A percentile compares a stretch with the other conserved stretches of the same genome.
These are phyloP conservation scores for Pestalotiopsis sp. DNA, from an alignment of 2,329 filamentous ascomycete genomes.

Conservation along the genomic window DNA sequence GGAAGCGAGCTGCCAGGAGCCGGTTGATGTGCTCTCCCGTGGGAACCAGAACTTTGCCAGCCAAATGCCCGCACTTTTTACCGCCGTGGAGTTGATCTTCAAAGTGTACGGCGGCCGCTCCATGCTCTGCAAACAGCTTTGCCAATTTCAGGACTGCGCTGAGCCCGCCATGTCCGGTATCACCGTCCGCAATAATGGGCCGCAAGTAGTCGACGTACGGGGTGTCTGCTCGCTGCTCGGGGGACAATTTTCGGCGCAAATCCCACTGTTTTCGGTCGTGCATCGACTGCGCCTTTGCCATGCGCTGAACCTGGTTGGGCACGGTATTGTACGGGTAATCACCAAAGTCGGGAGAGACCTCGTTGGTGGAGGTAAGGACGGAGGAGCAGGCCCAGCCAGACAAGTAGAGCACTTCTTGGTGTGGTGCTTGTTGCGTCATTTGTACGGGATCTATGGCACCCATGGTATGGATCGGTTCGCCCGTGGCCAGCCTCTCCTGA, in stretches of 20 bases:
- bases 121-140: slow-evolving; percentile 96
- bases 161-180: slow-evolving; percentile 92
- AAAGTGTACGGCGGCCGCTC: slow-evolving; percentile 94
- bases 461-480: slow-evolving; percentile 94
- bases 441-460: slow-evolving; percentile 98
- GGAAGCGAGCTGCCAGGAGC: slow-evolving; percentile 86
- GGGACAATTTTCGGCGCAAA: slow-evolving; percentile 72
- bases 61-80: slow-evolving; percentile 97
- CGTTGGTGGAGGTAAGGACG: slow-evolving; percentile 89
- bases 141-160: slow-evolving; percentile 94
- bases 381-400: slow-evolving; percentile 98
- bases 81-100: slow-evolving; percentile 97
- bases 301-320: slow-evolving; percentile 92
- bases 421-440: slow-evolving; percentile 96
- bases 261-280: slow-evolving; percentile 98
- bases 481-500: slow-evolving; percentile 73
- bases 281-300: slow-evolving; percentile 95
- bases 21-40: slow-evolving; percentile 96
- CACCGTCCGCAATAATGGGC: slow-evolving; percentile 93
- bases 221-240: slow-evolving; percentile 71
- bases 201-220: slow-evolving; percentile 91
- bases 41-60: slow-evolving; percentile 93
- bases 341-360: slow-evolving; percentile 96
- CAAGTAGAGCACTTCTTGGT: slow-evolving; percentile 95
- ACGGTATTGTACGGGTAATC: slow-evolving; percentile 99